Evolutionary conservation across 495 filamentous ascomycete species (phyloP), one percentile per base, ranked within the genome.

Genomic region (Daldinia loculata): DNA sequence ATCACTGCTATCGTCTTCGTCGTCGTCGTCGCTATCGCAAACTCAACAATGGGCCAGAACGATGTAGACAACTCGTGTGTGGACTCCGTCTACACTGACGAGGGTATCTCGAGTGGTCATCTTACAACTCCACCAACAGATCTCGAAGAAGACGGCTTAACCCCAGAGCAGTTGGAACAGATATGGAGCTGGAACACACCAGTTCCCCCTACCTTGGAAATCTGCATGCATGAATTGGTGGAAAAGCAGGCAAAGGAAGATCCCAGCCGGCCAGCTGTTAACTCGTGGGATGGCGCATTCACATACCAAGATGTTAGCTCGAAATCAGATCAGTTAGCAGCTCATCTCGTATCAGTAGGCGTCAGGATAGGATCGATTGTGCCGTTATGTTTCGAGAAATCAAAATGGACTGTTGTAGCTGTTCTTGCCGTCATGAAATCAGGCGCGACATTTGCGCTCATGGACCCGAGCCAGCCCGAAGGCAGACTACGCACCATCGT

Each of bases 231-330:
- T 52, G 78, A 82, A 30, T 60, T 81, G 61, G 78, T 83, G 56
- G 74, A 71, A 17, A 71, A 76, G 14, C 76, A 77, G 56, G 74
- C 75, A 34, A 61, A 41, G 15, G 63, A 60, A 32, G 58, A 66
- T 30, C 80, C 81, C 0, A 57, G 63, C 32, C 71, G 72, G 15
- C 45, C 71, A 0, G 81, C 81, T n/a, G 75, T 83, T 43, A 55
- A 75, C 30, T 80, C 80, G 0, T 90, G 89, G 88, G 89, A 91
- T 78, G 89, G 88, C 17, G 78, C 62, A 29, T 78, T 90, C 63
- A 88, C 87, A 1, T 91, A 85, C 70, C 65, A 66, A 22, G 82
- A 90, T 52, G 75, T 91, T 34, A 83, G 88, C 27, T 41, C 66
- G 0, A 70, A 84, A 30, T 83, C 87, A 66, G 80, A 69, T 72